Percentiles rank a stretch among this genome's conserved stretches.
These are phyloP conservation scores for Entelexis paramagnoliae DNA, from an alignment of 1,139 yeast species.

Conservation along the genomic window DNA sequence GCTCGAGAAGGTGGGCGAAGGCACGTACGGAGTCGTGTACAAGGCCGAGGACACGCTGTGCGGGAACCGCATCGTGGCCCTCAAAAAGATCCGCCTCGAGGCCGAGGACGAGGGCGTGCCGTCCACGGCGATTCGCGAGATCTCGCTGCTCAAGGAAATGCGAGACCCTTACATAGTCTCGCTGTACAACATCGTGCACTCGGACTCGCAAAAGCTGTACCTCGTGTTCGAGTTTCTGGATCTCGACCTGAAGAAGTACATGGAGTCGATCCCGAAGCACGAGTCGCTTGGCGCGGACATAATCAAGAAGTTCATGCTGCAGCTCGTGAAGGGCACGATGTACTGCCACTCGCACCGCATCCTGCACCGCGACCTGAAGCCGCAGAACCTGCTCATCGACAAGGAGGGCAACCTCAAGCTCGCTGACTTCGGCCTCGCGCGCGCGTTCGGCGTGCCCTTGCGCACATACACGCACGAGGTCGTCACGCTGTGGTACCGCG, in stretches of 20 bases:
- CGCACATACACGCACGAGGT: constrained; percentile 96
- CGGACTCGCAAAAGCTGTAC: constrained; percentile 88
- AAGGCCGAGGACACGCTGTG: constrained; percentile 86
- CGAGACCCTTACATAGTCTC: constrained; percentile 92
- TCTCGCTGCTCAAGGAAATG: constrained; percentile 90
- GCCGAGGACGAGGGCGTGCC: constrained; percentile 99
- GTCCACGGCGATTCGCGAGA: constrained; percentile 93
- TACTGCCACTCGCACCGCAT: constrained; percentile 95
- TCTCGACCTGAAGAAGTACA: constrained; percentile 82
- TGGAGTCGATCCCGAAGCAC: constrained; percentile 75
- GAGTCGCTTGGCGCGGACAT: constrained; percentile 72
- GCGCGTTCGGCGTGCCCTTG: constrained; percentile 97
- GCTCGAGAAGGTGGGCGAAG: constrained; percentile 95
- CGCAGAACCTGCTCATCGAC: constrained; percentile 83
- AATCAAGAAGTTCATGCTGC: constrained; percentile 88
- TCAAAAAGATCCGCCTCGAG: constrained; percentile 88
- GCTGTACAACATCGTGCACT: constrained; percentile 88
- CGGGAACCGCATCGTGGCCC: constrained; percentile 84
- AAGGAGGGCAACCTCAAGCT: constrained; percentile 81
- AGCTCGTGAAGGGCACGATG: constrained; percentile 76
- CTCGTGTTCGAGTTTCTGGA: constrained; percentile 92
- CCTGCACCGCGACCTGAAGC: constrained; percentile 88
- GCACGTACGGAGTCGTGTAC: constrained; percentile 96
- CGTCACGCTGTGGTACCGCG: constrained; percentile 96
- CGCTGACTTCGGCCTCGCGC: constrained; percentile 95